Base-by-base conservation (phyloP, 176 grass and related monocot species). In the Canna indica region DNA sequence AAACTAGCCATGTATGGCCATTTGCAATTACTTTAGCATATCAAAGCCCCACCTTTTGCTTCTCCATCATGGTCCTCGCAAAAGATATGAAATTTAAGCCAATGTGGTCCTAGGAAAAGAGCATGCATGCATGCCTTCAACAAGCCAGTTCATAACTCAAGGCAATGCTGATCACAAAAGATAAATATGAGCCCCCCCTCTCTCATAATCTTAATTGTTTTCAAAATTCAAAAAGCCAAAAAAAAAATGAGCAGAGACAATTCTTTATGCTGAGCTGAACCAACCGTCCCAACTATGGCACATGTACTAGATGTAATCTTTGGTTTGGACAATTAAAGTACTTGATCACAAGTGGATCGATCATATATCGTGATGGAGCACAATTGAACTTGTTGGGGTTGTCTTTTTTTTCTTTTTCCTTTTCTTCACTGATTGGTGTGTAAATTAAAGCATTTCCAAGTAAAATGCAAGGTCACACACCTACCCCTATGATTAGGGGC, bases 1-100 rank as follows among this genome's bases (percentile, higher is more conserved):
- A 63, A 63, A 26, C 28, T 63, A 63, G 60, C 29, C 60, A 35
- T 63, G 60, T 59, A 20, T 59, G 44, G 11, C 27, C 54, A 59
- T 26, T 59, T 59, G 9, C 54, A 26, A 13, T 26, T 59, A 33
- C 29, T 63, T 10, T 34, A 62, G 33, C 62, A 61, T 50, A 50
- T 50, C 47, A 50, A 50, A 50, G 14, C 47, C 47, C 1, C 25
- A 25, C 7, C 56, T 14, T 28, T 59, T 8, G 8, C 3, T 60
- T 15, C 33, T 15, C 18, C 62, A 4, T 66, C 63, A 39, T 38
- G 33, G 34, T 66, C 32, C 62, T 65, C 31, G 36, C 31, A 35
- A 0, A 36, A 36, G 17, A 36, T 36, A 17, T 65, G 5, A 0
- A 65, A 32, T 38, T 38, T 3, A 36, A 18, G 32, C 62, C 27